Percentiles rank a stretch among this genome's conserved stretches.
These are phyloP conservation scores for Sphagnum magellanicum DNA, from an alignment of 228 moss, liverwort and hornwort species.

Conservation along the genomic window DNA sequence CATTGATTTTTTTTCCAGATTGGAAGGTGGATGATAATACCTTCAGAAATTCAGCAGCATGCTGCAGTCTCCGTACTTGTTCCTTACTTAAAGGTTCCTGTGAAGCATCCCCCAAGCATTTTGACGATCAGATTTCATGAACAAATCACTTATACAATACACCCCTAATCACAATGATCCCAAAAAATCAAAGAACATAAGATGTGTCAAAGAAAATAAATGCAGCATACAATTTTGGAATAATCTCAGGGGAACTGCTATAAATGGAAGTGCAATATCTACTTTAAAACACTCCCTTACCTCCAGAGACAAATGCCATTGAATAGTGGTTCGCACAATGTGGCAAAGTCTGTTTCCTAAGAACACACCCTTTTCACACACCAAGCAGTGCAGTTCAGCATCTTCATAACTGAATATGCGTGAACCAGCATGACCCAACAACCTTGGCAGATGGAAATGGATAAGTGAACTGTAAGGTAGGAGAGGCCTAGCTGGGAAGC, in stretches of 20 bases:
- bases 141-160: neutral
- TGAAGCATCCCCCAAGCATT: neutral
- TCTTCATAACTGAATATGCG: neutral
- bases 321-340: conserved; percentile 65
- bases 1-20: conserved; percentile 2
- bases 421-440: no score
- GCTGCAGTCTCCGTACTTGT: conserved; percentile 69
- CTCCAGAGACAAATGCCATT: conserved; percentile 79
- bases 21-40: conserved; percentile 18
- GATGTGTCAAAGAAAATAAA: no score
- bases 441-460: no score
- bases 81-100: conserved; percentile 89
- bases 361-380: conserved; percentile 50
- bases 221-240: no score
- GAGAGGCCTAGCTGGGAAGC: no score
- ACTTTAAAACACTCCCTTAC: conserved; percentile 14
- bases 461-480: neutral
- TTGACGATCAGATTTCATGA: neutral
- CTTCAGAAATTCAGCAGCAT: conserved; percentile 87
- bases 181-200: neutral
- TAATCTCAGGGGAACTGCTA: no score
- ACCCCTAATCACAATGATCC: no score
- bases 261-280: no score
- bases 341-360: conserved; percentile 67
- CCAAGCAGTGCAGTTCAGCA: neutral